phyloP scores from a whole-genome alignment of 306 rosid species.

The Cicer pinnatifidum region DNA sequence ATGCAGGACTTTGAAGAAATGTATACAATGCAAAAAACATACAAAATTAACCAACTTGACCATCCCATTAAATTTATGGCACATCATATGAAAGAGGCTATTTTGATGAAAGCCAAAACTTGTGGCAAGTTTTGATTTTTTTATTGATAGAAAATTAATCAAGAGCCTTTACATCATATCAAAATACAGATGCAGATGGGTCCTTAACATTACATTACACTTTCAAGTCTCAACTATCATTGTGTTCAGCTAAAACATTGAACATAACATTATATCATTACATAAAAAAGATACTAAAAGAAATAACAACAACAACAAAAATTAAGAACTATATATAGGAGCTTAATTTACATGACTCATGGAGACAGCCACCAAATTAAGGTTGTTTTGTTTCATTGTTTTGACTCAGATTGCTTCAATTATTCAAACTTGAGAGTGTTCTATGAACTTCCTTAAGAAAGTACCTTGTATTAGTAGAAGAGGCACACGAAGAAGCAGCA shows the following conservation, averaged over 20 bases:
- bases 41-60: not conserved
- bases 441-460: slow-evolving; percentile 57
- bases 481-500: slow-evolving; percentile 39
- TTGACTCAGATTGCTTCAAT: slow-evolving; percentile 40
- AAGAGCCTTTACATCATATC: not conserved
- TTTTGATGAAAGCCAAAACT: not conserved
- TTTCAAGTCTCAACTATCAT: not conserved
- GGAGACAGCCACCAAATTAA: not conserved
- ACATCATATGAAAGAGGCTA: not conserved
- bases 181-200: not conserved
- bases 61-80: not conserved
- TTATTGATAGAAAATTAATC: not conserved
- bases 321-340: not conserved
- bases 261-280: slow-evolving; percentile 9
- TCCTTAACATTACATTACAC: not conserved
- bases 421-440: slow-evolving; percentile 55
- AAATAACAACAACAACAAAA: slow-evolving; percentile 12
- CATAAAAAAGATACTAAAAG: slow-evolving; percentile 7
- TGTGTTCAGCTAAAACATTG: slow-evolving; percentile 5
- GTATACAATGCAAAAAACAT: no score
- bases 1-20: not conserved
- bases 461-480: slow-evolving; percentile 39
- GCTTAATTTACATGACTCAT: slow-evolving; percentile 35
- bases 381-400: slow-evolving; percentile 8
- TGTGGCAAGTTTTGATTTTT: not conserved